Conservation (phyloP, 257 asterid species). For the Verbascum thapsus region DNA sequence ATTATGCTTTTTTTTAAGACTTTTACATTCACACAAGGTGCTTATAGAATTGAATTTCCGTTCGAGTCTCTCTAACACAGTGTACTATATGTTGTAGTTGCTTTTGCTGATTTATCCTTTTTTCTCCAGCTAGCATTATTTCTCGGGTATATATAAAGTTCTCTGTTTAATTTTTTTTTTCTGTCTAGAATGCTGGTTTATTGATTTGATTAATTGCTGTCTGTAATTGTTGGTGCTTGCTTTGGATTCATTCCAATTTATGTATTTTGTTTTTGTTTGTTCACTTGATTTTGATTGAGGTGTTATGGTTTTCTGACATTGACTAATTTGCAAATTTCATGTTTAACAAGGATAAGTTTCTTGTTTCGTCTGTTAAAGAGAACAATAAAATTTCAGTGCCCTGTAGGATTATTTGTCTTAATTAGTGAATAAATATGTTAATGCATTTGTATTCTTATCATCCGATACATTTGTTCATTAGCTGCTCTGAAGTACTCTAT, state of each 20-base stretch:
- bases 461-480: too few species aligned
- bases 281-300: background rate
- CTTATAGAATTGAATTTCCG: too few species aligned
- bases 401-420: background rate
- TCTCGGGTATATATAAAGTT: conserved; percentile 61
- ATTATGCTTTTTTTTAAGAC: too few species aligned
- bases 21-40: too few species aligned
- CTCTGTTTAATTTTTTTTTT: conserved; percentile 11
- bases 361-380: conserved; percentile 19
- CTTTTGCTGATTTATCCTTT: too few species aligned
- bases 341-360: background rate
- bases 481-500: too few species aligned
- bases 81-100: too few species aligned
- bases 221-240: conserved; percentile 21
- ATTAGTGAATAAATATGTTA: conserved; percentile 1
- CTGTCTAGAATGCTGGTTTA: background rate
- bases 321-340: conserved; percentile 1
- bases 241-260: conserved; percentile 22
- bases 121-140: too few species aligned
- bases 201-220: conserved; percentile 3
- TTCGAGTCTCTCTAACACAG: too few species aligned
- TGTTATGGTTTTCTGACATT: conserved; percentile 23
- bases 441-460: too few species aligned
- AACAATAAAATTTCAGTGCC: background rate
- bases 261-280: conserved; percentile 15